Conservation (phyloP, 139 green algal species). For the Ulvella scutata region DNA sequence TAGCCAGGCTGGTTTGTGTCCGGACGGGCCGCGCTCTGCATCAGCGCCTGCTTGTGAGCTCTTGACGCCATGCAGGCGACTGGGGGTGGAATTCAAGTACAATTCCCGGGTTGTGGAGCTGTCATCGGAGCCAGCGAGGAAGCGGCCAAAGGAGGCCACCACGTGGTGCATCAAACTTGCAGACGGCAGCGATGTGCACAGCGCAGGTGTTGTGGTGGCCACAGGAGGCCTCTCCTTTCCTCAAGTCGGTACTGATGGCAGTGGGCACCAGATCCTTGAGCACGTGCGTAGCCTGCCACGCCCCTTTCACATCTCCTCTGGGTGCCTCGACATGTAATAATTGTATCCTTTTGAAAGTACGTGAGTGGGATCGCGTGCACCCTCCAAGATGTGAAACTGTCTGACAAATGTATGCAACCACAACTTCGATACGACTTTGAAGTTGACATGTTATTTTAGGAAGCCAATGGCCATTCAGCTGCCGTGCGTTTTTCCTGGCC, state of each 20-base stretch:
- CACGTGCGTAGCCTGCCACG: not conserved
- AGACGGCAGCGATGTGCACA: not conserved
- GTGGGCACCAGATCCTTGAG: conserved; percentile 28
- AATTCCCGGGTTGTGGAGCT: conserved; percentile 12
- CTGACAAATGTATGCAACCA: too few species aligned
- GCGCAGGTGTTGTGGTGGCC: conserved; percentile 30
- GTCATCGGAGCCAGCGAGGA: not conserved
- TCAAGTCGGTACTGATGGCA: conserved; percentile 69
- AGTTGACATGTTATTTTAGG: too few species aligned
- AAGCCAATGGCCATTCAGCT: too few species aligned
- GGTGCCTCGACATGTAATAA: not conserved
- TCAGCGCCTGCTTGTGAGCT: too few species aligned
- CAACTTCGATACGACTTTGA: too few species aligned
- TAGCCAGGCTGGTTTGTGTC: too few species aligned
- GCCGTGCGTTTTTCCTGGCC: too few species aligned
- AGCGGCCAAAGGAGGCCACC: not conserved
- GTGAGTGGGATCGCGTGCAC: too few species aligned
- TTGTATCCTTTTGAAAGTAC: too few species aligned
- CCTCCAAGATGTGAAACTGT: too few species aligned
- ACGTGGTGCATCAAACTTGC: not conserved
- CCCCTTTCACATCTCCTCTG: not conserved
- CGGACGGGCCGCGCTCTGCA: too few species aligned
- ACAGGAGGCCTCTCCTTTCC: conserved; percentile 71
- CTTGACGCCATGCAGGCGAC: not conserved
- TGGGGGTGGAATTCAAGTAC: conserved; percentile 17